phyloP scores from a whole-genome alignment of 164 flowering plant species.

The Paratinospora sagittata region DNA sequence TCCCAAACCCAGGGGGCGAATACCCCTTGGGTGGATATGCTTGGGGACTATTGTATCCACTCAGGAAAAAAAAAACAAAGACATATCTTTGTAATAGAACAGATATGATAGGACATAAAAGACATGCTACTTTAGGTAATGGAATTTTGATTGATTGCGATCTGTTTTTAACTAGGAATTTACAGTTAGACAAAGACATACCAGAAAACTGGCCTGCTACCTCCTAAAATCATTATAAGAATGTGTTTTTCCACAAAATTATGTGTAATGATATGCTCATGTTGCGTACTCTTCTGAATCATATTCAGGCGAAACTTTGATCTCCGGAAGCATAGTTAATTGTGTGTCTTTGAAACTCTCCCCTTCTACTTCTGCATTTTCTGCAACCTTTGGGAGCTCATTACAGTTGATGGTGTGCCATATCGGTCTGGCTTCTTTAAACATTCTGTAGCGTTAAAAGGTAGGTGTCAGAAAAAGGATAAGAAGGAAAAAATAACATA shows the following conservation, averaged over 20 bases:
- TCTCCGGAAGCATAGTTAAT: constrained; percentile 7
- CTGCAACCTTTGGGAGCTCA: constrained; percentile 29
- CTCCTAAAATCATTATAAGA: neutral
- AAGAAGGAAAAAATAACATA: neutral
- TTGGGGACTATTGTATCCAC: too few species aligned
- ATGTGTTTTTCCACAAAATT: neutral
- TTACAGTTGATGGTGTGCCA: constrained; percentile 82
- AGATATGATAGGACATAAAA: too few species aligned
- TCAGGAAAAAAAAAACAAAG: too few species aligned
- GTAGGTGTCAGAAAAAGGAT: neutral
- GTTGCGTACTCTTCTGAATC: constrained; percentile 27
- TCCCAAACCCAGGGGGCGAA: too few species aligned
- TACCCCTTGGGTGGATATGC: too few species aligned
- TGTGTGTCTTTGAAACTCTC: too few species aligned
- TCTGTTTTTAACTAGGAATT: neutral
- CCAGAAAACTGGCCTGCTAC: neutral
- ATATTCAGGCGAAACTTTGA: constrained; percentile 18
- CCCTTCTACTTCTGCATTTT: too few species aligned
- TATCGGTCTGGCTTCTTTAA: constrained; percentile 73
- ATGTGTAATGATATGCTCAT: neutral
- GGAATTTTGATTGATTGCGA: neutral
- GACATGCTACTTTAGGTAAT: too few species aligned
- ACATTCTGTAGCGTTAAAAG: constrained; percentile 48
- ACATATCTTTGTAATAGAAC: too few species aligned
- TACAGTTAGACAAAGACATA: neutral